Evolutionary conservation across 108 stramenopile genomes (phyloP).

Genomic region (Mediolabrus comicus): DNA sequence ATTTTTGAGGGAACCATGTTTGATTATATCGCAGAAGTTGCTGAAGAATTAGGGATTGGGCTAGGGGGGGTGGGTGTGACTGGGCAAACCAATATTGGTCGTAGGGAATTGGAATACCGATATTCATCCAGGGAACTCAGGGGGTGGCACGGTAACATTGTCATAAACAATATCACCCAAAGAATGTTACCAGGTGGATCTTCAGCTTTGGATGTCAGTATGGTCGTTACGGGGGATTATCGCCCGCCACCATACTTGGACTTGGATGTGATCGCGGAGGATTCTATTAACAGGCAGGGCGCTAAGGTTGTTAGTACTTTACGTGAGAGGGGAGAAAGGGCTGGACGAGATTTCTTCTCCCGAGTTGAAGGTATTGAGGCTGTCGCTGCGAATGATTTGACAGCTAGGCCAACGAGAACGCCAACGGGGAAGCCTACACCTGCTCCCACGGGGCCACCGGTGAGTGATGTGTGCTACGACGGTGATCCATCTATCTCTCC

Average conservation of each 20-base stretch:
- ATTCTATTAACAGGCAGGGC: conserved; percentile 21
- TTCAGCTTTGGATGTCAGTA: conserved; percentile 22
- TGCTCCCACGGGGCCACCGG: conserved; percentile 11
- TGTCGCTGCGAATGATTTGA: not conserved
- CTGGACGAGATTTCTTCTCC: conserved; percentile 9
- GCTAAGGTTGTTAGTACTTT: conserved; percentile 10
- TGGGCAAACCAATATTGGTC: not conserved
- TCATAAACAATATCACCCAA: not conserved
- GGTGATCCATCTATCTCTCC: not conserved
- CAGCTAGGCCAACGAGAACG: conserved; percentile 19
- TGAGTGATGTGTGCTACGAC: not conserved
- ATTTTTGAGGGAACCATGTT: conserved; percentile 12
- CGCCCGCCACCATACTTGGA: conserved; percentile 23
- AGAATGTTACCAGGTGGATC: conserved; percentile 16
- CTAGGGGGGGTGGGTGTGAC: conserved; percentile 5
- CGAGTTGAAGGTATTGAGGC: conserved; percentile 22
- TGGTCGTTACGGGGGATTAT: conserved; percentile 33
- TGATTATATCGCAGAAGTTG: conserved; percentile 4
- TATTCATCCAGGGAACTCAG: not conserved
- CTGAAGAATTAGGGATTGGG: conserved; percentile 1
- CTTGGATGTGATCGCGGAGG: conserved; percentile 27
- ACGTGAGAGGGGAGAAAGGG: conserved; percentile 9
- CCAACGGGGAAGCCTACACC: conserved; percentile 20
- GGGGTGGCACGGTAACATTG: not conserved
- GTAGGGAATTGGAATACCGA: not conserved